phyloP scores from a whole-genome alignment of 2,329 filamentous ascomycete genomes.

The Pseudogymnoascus pannorum region DNA sequence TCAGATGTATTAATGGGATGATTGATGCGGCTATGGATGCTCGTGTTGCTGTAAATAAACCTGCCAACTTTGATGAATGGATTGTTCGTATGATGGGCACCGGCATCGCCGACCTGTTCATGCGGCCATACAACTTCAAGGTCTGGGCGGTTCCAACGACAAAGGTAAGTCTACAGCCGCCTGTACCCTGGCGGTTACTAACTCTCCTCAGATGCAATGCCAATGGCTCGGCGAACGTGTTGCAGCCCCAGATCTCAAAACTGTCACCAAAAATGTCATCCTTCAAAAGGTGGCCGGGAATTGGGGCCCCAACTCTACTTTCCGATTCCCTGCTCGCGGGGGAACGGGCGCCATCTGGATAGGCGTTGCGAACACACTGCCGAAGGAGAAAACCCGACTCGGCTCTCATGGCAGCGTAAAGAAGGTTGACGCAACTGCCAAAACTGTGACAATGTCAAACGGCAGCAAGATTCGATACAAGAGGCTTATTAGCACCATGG shows the following conservation, averaged over 20 bases:
- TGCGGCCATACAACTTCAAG: constrained; percentile 99
- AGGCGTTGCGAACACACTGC: constrained; percentile 86
- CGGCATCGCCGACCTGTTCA: constrained; percentile 91
- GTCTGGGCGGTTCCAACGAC: constrained; percentile 98
- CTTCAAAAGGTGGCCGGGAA: constrained; percentile 92
- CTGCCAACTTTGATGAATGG: constrained; percentile 97
- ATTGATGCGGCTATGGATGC: constrained; percentile 88
- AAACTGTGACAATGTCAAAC: constrained; percentile 73
- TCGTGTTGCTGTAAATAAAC: constrained; percentile 83
- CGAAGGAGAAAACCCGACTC: constrained; percentile 84
- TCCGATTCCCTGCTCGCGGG: constrained; percentile 92
- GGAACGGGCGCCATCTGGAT: constrained; percentile 99
- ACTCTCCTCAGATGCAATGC: constrained; percentile 78
- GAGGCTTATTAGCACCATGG: constrained; percentile 94
- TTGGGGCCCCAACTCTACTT: constrained; percentile 97
- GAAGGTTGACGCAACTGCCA: constrained; percentile 79
- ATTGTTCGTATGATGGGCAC: constrained; percentile 86
- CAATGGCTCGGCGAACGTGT: constrained; percentile 98
- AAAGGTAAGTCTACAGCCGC: constrained; percentile 52
- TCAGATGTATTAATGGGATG: constrained; percentile 87
- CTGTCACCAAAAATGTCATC: constrained; percentile 86
- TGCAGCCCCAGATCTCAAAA: constrained; percentile 91
- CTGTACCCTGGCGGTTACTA: neutral
- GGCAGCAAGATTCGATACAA: constrained; percentile 86
- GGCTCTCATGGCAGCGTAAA: constrained; percentile 77